Base-by-base conservation (phyloP, 2,329 filamentous ascomycete genomes). In the Zymoseptoria crescenta region DNA sequence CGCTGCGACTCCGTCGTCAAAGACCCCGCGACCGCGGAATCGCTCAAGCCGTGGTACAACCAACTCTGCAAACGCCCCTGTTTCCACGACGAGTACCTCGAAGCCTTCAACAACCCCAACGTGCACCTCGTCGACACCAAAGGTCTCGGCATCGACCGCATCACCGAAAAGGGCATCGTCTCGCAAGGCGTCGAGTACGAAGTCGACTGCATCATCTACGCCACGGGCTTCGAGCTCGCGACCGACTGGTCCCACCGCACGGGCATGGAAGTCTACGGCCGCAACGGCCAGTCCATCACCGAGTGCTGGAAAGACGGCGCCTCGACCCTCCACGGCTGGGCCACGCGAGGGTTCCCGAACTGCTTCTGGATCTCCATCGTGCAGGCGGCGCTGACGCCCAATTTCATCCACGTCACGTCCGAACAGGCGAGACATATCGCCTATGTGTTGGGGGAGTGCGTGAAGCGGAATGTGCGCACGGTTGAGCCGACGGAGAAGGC, bases 51-150 rank as follows among this genome's bases (percentile, higher is more conserved):
- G 0, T 85, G 81, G 80, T 87, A 86, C 65, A 78, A 80, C 0
- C 72, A 73, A 0, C 84, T 80, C 77, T 87, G 84, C 74, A 87
- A 87, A 69, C 79, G 84, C 0, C 83, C 84, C 0, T 79, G 75
- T 45, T 87, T 86, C 70, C 82, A 83, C 70, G 82, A 87, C 65
- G 76, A 79, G 4, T 87, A 66, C 20, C 77, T 87, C 0, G 65
- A 76, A 4, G 64, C 79, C 0, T 87, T 87, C 76, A 87, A 87
- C 71, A 69, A 68, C 28, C 71, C 76, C 0, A 80, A 83, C 64
- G 84, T 87, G 1, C 75, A 77, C 8, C 77, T 87, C 0, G 74
- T 87, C 27, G 82, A 87, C 68, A 86, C 83, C 0, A 71, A 80
- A 24, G 81, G 80, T 5, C 74, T 76, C 56, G 82, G 83, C 4